These are phyloP conservation scores for Casuarina cunninghamiana DNA, from an alignment of 306 rosid genomes.

Conservation along the genomic window DNA sequence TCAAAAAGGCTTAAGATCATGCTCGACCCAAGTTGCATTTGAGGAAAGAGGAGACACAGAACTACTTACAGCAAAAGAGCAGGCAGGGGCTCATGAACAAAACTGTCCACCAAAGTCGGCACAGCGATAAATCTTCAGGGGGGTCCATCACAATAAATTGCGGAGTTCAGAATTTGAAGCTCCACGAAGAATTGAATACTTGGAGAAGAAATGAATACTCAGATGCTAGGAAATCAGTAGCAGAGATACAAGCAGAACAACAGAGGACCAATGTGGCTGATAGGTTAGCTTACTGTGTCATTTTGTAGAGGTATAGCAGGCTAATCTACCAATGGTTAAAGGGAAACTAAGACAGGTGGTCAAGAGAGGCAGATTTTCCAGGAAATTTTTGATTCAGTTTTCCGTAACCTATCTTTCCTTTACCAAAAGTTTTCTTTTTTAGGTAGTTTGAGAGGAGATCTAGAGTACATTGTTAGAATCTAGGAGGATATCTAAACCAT, in stretches of 20 bases:
- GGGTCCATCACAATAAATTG: too few species aligned
- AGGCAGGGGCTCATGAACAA: too few species aligned
- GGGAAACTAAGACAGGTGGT: neutral
- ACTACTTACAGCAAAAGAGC: too few species aligned
- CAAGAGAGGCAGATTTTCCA: neutral
- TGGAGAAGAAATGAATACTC: neutral
- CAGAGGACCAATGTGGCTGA: neutral
- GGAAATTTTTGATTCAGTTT: neutral
- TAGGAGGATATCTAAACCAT: neutral
- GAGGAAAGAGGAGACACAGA: too few species aligned
- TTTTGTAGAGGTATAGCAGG: neutral
- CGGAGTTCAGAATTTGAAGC: neutral
- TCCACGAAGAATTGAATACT: neutral
- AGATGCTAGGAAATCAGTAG: neutral
- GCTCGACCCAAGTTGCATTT: too few species aligned
- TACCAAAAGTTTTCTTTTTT: neutral
- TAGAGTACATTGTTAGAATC: neutral
- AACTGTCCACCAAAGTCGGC: too few species aligned
- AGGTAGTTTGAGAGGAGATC: neutral
- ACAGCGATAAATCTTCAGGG: too few species aligned
- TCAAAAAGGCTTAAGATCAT: too few species aligned
- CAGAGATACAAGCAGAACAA: neutral
- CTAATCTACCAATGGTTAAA: neutral
- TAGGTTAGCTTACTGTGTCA: neutral
- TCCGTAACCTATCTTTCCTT: neutral